phyloP scores from a whole-genome alignment of 2,329 filamentous ascomycete species.

The Reticulascus tulasneorum region DNA sequence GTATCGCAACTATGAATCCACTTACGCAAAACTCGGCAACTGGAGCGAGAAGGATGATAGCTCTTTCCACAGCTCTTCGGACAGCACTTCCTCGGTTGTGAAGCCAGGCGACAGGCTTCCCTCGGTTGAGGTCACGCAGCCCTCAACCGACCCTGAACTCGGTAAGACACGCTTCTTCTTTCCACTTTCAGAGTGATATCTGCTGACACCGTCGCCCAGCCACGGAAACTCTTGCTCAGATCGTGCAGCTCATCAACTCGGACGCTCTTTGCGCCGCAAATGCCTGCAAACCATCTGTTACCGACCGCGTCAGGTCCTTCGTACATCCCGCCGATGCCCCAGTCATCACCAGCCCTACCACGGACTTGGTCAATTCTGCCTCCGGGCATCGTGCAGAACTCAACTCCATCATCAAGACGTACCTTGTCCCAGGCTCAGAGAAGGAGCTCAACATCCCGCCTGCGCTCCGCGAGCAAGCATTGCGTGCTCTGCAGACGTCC shows the following conservation, averaged over 20 bases:
- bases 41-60: conserved; percentile 8
- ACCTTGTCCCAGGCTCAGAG: conserved; percentile 34
- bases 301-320: conserved; percentile 18
- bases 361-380: conserved; percentile 7
- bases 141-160: conserved; percentile 25
- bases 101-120: conserved; percentile 9
- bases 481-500: conserved; percentile 29
- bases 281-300: conserved; percentile 19
- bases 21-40: conserved; percentile 14
- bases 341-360: conserved; percentile 10
- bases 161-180: conserved; percentile 19
- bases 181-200: not conserved
- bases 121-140: conserved; percentile 11
- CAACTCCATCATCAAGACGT: conserved; percentile 34
- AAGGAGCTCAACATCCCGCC: conserved; percentile 46
- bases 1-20: conserved; percentile 40
- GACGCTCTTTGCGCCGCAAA: no score
- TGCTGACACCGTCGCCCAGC: conserved; percentile 11
- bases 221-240: conserved; percentile 27
- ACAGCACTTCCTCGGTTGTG: conserved; percentile 1
- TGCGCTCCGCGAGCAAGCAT: conserved; percentile 32
- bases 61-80: conserved; percentile 2
- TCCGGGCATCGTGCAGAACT: conserved; percentile 25
- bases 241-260: conserved; percentile 27
- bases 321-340: conserved; percentile 8